A percentile compares a stretch with the other conserved stretches of the same genome.
Evolutionary conservation across 495 filamentous ascomycete genomes (phyloP).

Genomic region (Penicillium salamii): DNA sequence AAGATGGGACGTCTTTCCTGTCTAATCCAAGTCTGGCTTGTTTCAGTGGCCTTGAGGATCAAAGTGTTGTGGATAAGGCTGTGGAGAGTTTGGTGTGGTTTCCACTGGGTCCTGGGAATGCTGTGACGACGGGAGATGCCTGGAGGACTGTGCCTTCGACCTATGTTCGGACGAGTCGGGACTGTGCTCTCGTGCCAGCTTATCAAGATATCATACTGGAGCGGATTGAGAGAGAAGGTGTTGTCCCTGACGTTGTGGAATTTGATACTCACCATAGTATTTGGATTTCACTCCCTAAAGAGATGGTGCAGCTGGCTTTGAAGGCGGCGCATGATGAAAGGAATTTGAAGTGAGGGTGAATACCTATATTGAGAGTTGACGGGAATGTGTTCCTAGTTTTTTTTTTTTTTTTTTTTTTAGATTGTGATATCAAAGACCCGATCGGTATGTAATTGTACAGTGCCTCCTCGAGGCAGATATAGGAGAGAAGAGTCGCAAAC

Average conservation of each 20-base stretch:
- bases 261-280: constrained; percentile 31
- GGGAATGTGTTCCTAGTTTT: not conserved
- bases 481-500: constrained; percentile 1
- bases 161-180: constrained; percentile 32
- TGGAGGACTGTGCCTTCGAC: constrained; percentile 39
- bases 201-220: constrained; percentile 39
- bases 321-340: constrained; percentile 13
- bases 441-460: constrained; percentile 6
- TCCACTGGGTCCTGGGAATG: constrained; percentile 25
- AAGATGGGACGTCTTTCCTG: no score
- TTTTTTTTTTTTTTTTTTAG: not conserved
- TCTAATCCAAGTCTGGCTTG: no score
- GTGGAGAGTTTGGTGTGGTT: constrained; percentile 20
- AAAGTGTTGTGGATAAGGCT: no score
- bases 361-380: no score
- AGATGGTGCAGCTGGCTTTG: constrained; percentile 20
- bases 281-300: constrained; percentile 23
- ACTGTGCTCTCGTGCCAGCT: constrained; percentile 26
- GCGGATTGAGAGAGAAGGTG: constrained; percentile 21
- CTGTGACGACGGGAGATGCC: constrained; percentile 17
- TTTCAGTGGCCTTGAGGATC: no score
- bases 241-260: constrained; percentile 21
- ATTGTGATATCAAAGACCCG: not conserved
- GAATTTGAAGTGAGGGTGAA: not conserved
- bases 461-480: constrained; percentile 1